Base-by-base conservation (phyloP, 1,284 basidiomycete genomes). In the Puccinia novopanici region DNA sequence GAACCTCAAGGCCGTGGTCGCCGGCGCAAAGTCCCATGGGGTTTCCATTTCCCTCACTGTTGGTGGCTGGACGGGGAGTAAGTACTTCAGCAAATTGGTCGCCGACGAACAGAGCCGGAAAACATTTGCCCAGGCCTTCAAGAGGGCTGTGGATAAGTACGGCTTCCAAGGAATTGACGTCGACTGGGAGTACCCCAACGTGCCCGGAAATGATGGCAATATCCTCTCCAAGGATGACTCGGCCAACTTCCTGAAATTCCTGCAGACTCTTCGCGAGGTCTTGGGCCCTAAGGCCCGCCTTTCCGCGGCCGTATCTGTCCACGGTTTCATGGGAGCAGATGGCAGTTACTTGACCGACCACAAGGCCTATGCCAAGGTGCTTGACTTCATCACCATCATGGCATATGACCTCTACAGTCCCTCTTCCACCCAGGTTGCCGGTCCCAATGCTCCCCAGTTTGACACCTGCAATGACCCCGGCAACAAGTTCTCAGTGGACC, bases 331-430 rank as follows among this genome's bases (percentile, higher is more conserved):
- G 67, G 76, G 76, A 5, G 13, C 76, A 3, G 76, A 79, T 57
- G 76, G 55, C 17, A 59, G 71, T 37, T 71, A 70, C 27, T 27
- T 79, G 37, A 79, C 67, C 9, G 76, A 79, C 68, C 67, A 59
- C 67, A 79, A 71, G 30, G 17, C 65, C 3, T 79, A 45, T 71
- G 65, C 76, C 34, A 37, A 79, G 55, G 30, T 57, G 19, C 63
- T 79, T n/a, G 76, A 79, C 50, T 79, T 79, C 15, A 71, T 79
- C 27, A 79, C 76, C 37, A 79, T 79, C 67, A 79, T 79, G 76
- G 76, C 67, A 27, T 79, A 79, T 27, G 70, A 80, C 50, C 54
- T 80, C 61, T 73, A 80, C 50, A 59, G 52, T 24, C 78, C 78
- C 12, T 54, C 55, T 19, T 72, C 54, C 0, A 27, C 45, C 40